Conservation (phyloP, 2,329 filamentous ascomycete species). For the Aspergillus fructus region DNA sequence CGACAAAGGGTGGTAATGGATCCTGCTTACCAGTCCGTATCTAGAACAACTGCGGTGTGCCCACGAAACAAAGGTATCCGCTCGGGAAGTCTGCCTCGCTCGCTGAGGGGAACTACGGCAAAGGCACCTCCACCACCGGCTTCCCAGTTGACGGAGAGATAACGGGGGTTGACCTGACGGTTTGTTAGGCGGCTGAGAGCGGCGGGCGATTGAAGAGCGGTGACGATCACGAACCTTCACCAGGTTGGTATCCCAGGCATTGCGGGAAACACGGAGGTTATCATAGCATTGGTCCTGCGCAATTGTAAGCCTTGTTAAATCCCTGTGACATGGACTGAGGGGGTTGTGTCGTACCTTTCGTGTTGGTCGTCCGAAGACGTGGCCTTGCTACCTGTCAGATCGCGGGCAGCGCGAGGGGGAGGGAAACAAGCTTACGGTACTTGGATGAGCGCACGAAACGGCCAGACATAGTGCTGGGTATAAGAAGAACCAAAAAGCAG, state of each 20-base stretch:
- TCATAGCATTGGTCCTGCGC: constrained; percentile 90
- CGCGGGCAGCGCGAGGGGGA: constrained; percentile 22
- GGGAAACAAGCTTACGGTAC: constrained; percentile 58
- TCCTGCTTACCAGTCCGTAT: constrained; percentile 82
- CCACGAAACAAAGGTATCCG: constrained; percentile 92
- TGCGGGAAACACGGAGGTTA: constrained; percentile 93
- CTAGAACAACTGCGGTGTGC: constrained; percentile 91
- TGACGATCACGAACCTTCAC: constrained; percentile 70
- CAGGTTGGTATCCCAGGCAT: constrained; percentile 99
- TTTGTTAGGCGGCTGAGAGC: constrained; percentile 22
- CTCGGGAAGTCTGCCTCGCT: constrained; percentile 88
- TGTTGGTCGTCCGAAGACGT: constrained; percentile 95
- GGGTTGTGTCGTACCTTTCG: constrained; percentile 62
- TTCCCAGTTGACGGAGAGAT: constrained; percentile 98
- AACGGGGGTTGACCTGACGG: constrained; percentile 83
- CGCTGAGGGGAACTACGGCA: constrained; percentile 86
- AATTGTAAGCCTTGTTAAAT: constrained; percentile 8
- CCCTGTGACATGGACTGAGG: background rate
- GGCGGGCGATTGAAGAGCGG: constrained; percentile 24
- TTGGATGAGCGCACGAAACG: constrained; percentile 73
- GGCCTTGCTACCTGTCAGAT: constrained; percentile 61
- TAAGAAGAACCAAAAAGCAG: constrained; percentile 15
- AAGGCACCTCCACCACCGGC: constrained; percentile 93
- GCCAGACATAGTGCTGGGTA: constrained; percentile 57
- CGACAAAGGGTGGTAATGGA: constrained; percentile 7